Evolutionary conservation across 306 rosid species (phyloP), one percentile per base, ranked within the genome.

Genomic region (Rosa multiflora): DNA sequence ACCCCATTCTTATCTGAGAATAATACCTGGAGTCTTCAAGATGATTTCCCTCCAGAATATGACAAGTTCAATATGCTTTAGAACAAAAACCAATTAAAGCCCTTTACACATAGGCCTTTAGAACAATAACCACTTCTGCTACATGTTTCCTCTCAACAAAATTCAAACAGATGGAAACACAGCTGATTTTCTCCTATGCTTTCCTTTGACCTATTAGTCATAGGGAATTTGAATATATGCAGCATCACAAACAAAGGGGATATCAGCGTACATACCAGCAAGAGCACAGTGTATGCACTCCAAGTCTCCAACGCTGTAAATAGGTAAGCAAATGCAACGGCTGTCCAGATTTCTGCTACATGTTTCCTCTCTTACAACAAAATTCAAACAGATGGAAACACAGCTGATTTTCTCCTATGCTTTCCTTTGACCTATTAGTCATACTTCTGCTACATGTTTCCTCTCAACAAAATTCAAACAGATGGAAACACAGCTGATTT

Each of bases 221-320:
- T 86, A 88, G 52, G 98, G 99, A 39, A 95, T 95, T 83, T 95
- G 97, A 26, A 93, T 95, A 79, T 93, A 90, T 23, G 98, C 97
- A 26, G 98, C 83, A 26, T 26, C 29, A 26, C 29, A 26, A 26
- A 26, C 29, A 26, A 26, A 26, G 29, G 29, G 29, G 29, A 26
- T 26, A 26, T 26, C 29, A 26, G 29, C 29, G 29, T 26, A 26
- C 29, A 26, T 26, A 26, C 29, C 29, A 26, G 29, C 29, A 26
- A 26, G 29, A 26, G 29, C 29, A 26, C 29, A 26, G 29, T 26
- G 29, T 26, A 26, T 26, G 29, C 29, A 26, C 29, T 26, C 29
- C 29, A 26, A 26, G 29, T 26, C 29, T 26, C 29, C 29, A 26
- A 26, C 29, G 29, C 29, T 26, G 29, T 26, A 26, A 26, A 26